Evolutionary conservation across 2,329 filamentous ascomycete genomes (phyloP), one percentile per base, ranked within the genome.

Genomic region (Ilyonectria mors-panacis): DNA sequence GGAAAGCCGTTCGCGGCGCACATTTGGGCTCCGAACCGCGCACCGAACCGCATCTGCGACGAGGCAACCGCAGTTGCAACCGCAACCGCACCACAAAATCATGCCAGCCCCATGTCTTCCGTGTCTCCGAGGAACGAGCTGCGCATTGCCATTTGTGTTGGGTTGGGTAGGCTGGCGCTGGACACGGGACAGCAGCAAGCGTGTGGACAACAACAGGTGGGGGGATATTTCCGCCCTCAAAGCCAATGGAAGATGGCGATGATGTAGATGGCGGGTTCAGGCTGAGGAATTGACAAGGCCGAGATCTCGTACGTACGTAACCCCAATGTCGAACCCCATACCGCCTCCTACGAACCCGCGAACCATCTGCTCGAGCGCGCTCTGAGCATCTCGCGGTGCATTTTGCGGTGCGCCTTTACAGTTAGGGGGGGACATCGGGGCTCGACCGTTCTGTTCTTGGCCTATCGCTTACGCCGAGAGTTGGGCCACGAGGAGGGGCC

Each of bases 391-490:
- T 60, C 13, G 58, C 28, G 58, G 33, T 42, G 42, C 17, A 13
- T 17, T 15, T 50, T 50, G 47, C 39, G 39, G 39, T 42, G 4
- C 39, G 39, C n/a, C 17, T n/a, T n/a, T n/a, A 6, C 15, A 17
- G 39, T 42, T 17, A 17, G 37, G 37, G 35, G 15, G 7, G 10
- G n/a, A 21, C 44, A 4, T 35, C 35, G 39, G 62, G 62, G 10
- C 62, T 63, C 19, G 65, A 57, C 65, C 66, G 44, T 53, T 61
- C 62, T 26, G 26, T 26, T 26, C 67, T 67, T 66, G 53, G 59
- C 58, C 63, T 50, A n/a, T 60, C 39, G 57, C 68, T 62, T 64
- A 53, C 68, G 68, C 66, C 66, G 63, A 65, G 35, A 47, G 28
- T 64, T 56, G 54, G 63, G 57, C 59, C 61, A 62, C 47, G 35